Evolutionary conservation across 192 early-diverging fungal species (phyloP), one percentile per base, ranked within the genome.

Genomic region (Coemansia sp.): DNA sequence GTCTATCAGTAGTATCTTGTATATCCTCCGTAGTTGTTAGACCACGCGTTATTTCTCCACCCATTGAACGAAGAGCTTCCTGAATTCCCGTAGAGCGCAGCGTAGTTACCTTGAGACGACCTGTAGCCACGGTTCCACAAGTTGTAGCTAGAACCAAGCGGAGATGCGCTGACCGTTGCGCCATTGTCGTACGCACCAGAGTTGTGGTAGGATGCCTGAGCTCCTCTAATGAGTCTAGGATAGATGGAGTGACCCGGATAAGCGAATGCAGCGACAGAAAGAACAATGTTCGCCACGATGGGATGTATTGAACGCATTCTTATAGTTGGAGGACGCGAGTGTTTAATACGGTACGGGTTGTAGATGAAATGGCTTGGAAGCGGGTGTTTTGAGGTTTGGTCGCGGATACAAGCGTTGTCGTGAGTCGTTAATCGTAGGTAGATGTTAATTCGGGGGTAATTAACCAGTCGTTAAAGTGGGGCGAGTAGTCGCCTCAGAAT

Each of bases 21-120:
- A 20, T 63, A 70, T 15, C 56, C 33, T 22, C 25, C 43, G 29
- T 71, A 62, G 36, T 20, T 59, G 58, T 71, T 71, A 9, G 69
- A 76, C 52, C 61, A 76, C 0, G 69, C 74, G n/a, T 67, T 76
- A 49, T 62, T 76, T 52, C 40, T 71, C 69, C 74, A 76, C 57
- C 71, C 67, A 48, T 60, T 71, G 20, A 54, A 71, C 9, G 61
- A 71, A 0, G 64, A 66, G 43, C 61, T 67, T 45, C 64, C 74
- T 17, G 61, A 19, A 41, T 50, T 55, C 23, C 65, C 62, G 29
- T 64, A 71, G 5, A 65, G 74, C 5, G 69, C 55, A 5, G 48
- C 42, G 25, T 63, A 55, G 61, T 46, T 67, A 53, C 40, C 43
- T 41, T 71, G 69, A 2, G 59, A 56, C 9, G 74, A 68, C 9